Evolutionary conservation across 169 alveolate species (phyloP), one percentile per base, ranked within the genome.

Genomic region (Fabrea salina): DNA sequence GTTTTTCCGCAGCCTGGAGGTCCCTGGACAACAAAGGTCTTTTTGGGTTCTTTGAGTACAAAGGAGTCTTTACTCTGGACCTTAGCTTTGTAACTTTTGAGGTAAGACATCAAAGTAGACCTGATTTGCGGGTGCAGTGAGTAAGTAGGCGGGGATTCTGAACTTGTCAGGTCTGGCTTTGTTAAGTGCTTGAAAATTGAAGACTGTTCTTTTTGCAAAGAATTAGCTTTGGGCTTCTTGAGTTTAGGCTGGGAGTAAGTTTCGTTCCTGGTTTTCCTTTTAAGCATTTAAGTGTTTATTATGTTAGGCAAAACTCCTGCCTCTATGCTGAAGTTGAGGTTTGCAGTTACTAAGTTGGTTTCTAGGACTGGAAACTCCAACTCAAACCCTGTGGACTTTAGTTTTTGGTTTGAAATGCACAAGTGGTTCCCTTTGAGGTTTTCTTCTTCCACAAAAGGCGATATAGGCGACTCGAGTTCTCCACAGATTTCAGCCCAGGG

Each of bases 371-470:
- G 59, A 19, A n/a, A 1, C 16, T 68, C 30, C 40, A n/a, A 68
- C 13, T 13, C 32, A 44, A 68, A 68, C 4, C 78, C 78, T 41
- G 66, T 30, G 11, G 19, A 16, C 0, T 8, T 8, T 13, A 68
- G 67, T 68, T 43, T 68, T 19, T 13, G 37, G n/a, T 41, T 22
- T 19, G 40, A n/a, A 35, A 68, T 16, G 44, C 50, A 8, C 11
- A 43, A 8, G 4, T 68, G 64, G 61, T 43, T 43, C 27, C 61
- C 61, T 8, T 43, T 32, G 27, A 68, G 32, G 30, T 40, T 68
- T 68, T 68, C 78, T 32, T 68, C 66, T 43, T 68, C 78, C 13
- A 68, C 57, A 39, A 19, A 43, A 68, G 78, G 78, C n/a, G 27
- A 43, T n/a, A 68, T 40, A 16, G 57, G 78, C 7, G 41, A 43